Evolutionary conservation across 2,329 filamentous ascomycete genomes (phyloP).

Genomic region (Beauveria varroae): DNA sequence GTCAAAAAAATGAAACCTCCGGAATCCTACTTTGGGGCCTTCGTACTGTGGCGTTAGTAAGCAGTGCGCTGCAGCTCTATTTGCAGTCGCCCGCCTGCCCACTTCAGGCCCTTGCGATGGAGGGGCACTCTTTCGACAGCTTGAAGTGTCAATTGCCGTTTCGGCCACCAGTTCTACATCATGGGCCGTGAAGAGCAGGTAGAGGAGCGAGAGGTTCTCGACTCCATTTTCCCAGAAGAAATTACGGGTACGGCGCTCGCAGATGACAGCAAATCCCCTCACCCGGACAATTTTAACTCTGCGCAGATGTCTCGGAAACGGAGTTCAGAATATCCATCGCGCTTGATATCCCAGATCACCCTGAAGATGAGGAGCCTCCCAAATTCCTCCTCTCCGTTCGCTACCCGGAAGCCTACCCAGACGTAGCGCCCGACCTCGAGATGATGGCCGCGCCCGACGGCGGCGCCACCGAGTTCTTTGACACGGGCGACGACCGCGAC

Average conservation of each 20-base stretch:
- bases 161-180: not conserved
- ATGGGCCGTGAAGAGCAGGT: slow-evolving; percentile 81
- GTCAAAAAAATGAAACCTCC: not conserved
- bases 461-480: slow-evolving; percentile 63
- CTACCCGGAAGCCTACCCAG: slow-evolving; percentile 87
- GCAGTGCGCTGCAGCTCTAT: not conserved
- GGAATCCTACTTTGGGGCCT: not conserved
- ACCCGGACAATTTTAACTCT: not conserved
- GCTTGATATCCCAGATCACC: slow-evolving; percentile 68
- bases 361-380: slow-evolving; percentile 57
- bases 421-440: slow-evolving; percentile 76
- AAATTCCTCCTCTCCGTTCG: slow-evolving; percentile 75
- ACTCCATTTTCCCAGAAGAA: slow-evolving; percentile 97
- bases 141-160: not conserved
- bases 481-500: slow-evolving; percentile 71
- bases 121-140: not conserved
- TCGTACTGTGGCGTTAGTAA: not conserved
- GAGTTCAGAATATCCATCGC: slow-evolving; percentile 80
- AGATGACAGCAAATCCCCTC: not conserved
- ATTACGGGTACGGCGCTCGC: slow-evolving; percentile 62
- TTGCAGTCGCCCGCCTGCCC: not conserved
- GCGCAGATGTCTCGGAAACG: slow-evolving; percentile 78
- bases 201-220: slow-evolving; percentile 95
- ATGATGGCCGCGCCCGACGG: slow-evolving; percentile 66
- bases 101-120: not conserved